These are phyloP conservation scores for Fusarium lateritium DNA, from an alignment of 2,329 filamentous ascomycete genomes.

Conservation along the genomic window DNA sequence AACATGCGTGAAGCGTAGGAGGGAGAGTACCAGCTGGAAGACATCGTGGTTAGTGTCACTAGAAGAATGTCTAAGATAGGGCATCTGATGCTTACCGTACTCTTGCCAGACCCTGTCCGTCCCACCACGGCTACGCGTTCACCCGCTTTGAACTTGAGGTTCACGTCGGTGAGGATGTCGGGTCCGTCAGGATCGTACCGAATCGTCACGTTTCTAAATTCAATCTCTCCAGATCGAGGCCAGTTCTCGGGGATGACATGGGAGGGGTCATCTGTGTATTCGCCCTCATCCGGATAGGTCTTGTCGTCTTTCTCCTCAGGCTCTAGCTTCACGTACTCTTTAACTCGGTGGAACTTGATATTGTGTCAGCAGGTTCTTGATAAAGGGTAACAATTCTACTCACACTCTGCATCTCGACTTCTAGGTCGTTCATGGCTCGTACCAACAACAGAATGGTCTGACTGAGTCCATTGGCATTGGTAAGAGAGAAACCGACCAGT, in stretches of 20 bases:
- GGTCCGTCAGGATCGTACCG: conserved; percentile 62
- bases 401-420: conserved; percentile 70
- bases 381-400: conserved; percentile 41
- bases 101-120: conserved; percentile 87
- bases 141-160: conserved; percentile 71
- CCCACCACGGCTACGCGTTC: conserved; percentile 86
- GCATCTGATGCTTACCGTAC: conserved; percentile 70
- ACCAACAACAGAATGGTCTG: conserved; percentile 67
- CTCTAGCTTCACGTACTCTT: conserved; percentile 62
- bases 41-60: conserved; percentile 22
- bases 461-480: conserved; percentile 69
- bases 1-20: conserved; percentile 68
- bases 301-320: conserved; percentile 62
- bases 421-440: conserved; percentile 68
- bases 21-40: conserved; percentile 63
- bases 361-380: conserved; percentile 30
- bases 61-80: background rate
- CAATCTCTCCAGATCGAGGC: conserved; percentile 63
- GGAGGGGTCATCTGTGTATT: conserved; percentile 58
- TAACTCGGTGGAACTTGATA: conserved; percentile 63
- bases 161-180: conserved; percentile 66
- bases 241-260: conserved; percentile 60
- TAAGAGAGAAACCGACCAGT: conserved; percentile 69
- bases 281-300: conserved; percentile 56
- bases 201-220: conserved; percentile 66